Conservation (phyloP, 1,139 yeast genomes). For the Candida buenavistaensis region DNA sequence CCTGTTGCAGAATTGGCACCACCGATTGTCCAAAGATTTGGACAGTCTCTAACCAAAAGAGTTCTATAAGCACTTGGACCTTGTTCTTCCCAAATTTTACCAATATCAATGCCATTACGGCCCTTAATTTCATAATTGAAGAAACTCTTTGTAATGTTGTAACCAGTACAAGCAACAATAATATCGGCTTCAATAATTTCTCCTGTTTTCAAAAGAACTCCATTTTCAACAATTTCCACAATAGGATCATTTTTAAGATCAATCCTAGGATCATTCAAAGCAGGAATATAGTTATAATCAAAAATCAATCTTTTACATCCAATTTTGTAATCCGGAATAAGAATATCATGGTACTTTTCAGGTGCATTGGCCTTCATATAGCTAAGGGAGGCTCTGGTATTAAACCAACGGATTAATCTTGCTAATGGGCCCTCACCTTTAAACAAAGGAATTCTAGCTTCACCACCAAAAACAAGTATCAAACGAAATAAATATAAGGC, state of each 20-base stretch:
- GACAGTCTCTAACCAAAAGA: conserved; percentile 31
- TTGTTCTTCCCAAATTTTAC: conserved; percentile 28
- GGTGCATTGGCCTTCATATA: conserved; percentile 39
- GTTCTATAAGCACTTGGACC: conserved; percentile 42
- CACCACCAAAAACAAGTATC: conserved; percentile 31
- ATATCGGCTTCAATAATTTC: conserved; percentile 35
- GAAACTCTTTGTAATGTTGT: conserved; percentile 25
- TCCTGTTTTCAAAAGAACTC: conserved; percentile 33
- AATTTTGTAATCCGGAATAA: conserved; percentile 41
- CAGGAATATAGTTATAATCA: conserved; percentile 38
- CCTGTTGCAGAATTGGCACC: conserved; percentile 50
- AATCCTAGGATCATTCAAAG: conserved; percentile 33
- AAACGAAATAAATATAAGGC: conserved; percentile 31
- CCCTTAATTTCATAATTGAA: conserved; percentile 26
- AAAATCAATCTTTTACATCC: conserved; percentile 47
- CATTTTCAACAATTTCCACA: conserved; percentile 27
- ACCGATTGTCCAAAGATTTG: conserved; percentile 37
- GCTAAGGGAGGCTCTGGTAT: conserved; percentile 18
- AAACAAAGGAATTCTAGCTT: conserved; percentile 36
- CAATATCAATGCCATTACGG: conserved; percentile 23
- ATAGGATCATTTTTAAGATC: conserved; percentile 27
- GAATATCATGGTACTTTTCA: conserved; percentile 28
- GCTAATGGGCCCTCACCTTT: conserved; percentile 31
- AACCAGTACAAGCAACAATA: conserved; percentile 48
- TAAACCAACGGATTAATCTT: conserved; percentile 27